A percentile compares a stretch with the other conserved stretches of the same genome.
Conservation (phyloP, 768 basidiomycete species). For the Pulveroboletus ravenelii region DNA sequence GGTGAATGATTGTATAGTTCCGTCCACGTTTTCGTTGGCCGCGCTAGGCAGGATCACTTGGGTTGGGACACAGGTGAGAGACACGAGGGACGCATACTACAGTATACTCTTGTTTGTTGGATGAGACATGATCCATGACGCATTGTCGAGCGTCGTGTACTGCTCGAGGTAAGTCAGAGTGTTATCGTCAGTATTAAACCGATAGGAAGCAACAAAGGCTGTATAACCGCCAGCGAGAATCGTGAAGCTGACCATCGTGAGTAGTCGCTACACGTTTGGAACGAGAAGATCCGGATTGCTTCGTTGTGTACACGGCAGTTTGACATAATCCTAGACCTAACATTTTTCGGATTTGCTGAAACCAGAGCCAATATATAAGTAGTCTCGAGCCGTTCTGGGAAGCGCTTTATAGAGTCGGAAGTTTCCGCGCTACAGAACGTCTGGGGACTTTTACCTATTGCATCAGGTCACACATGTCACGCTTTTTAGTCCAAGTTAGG, state of each 20-base stretch:
- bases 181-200: slow-evolving; percentile 50
- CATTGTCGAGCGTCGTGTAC: slow-evolving; percentile 39
- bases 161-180: slow-evolving; percentile 45
- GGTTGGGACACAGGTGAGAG: not conserved
- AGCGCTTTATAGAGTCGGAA: too few relatives aligned
- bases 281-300: not conserved
- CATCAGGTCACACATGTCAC: too few relatives aligned
- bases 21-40: slow-evolving; percentile 47
- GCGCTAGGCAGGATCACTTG: slow-evolving; percentile 36
- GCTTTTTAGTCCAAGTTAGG: too few relatives aligned
- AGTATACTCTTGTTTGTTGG: slow-evolving; percentile 55
- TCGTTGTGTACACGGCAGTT: not conserved
- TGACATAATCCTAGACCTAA: too few relatives aligned
- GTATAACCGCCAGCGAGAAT: slow-evolving; percentile 66
- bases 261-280: not conserved
- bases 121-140: slow-evolving; percentile 59
- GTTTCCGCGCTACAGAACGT: too few relatives aligned
- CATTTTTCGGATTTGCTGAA: too few relatives aligned
- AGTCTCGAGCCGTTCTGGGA: too few relatives aligned
- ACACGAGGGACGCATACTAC: slow-evolving; percentile 42
- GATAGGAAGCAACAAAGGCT: slow-evolving; percentile 57
- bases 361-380: too few relatives aligned
- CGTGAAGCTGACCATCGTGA: slow-evolving; percentile 61
- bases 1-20: slow-evolving; percentile 53
- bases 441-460: too few relatives aligned